phyloP scores from a whole-genome alignment of 2,329 filamentous ascomycete species.

The Tolypocladium pustulatum region DNA sequence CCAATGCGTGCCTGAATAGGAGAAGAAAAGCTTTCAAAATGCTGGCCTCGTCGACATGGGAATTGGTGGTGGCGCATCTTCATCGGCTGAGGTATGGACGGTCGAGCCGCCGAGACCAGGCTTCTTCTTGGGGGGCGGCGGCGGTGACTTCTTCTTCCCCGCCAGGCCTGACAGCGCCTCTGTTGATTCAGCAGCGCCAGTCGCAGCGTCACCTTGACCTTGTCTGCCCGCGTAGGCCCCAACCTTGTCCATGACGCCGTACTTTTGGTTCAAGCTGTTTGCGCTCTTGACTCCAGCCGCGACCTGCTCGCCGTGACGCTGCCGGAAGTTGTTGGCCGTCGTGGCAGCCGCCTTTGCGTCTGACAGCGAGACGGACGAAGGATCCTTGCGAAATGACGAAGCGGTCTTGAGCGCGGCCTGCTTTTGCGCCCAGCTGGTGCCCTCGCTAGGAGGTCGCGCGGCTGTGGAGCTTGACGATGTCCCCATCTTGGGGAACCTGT shows the following conservation, averaged over 20 bases:
- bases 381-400: conserved; percentile 47
- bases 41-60: conserved; percentile 40
- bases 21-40: conserved; percentile 21
- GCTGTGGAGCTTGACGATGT: conserved; percentile 17
- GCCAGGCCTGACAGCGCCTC: conserved; percentile 8
- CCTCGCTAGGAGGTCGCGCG: conserved; percentile 24
- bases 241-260: conserved; percentile 36
- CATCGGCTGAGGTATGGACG: conserved; percentile 10
- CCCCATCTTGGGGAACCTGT: conserved; percentile 49
- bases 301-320: conserved; percentile 59
- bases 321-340: conserved; percentile 58
- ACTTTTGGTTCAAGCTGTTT: conserved; percentile 49
- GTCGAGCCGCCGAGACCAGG: conserved; percentile 20
- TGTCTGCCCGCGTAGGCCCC: conserved; percentile 15
- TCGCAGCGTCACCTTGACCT: conserved; percentile 3
- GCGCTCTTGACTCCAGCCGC: conserved; percentile 47
- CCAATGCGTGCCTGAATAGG: neutral
- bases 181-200: neutral
- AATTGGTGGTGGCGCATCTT: conserved; percentile 36
- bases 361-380: conserved; percentile 47
- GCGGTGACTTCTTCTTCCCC: conserved; percentile 43
- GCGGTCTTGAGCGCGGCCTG: conserved; percentile 54
- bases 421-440: conserved; percentile 55
- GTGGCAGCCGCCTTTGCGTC: conserved; percentile 48
- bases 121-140: conserved; percentile 44